A percentile compares a stretch with the other conserved stretches of the same genome.
phyloP scores from a whole-genome alignment of 2,329 filamentous ascomycete genomes.

The Penicillium sp. region DNA sequence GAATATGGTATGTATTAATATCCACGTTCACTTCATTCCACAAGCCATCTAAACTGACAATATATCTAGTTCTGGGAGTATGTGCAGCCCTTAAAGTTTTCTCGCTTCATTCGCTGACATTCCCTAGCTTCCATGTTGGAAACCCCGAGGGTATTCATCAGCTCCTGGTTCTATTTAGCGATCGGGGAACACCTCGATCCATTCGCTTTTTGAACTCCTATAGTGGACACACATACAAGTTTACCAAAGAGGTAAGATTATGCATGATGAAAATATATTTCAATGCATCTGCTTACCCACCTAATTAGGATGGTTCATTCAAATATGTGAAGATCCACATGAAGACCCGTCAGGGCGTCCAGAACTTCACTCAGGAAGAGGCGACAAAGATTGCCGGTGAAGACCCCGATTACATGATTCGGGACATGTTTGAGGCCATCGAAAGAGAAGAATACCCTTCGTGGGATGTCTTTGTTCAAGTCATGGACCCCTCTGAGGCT shows the following conservation, averaged over 20 bases:
- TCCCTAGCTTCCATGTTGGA: constrained; percentile 48
- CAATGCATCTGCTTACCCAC: too few relatives aligned
- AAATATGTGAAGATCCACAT: constrained; percentile 62
- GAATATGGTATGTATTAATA: constrained; percentile 24
- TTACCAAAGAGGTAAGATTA: constrained; percentile 50
- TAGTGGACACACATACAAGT: constrained; percentile 65
- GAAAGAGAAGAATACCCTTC: constrained; percentile 67
- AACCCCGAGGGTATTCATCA: constrained; percentile 63
- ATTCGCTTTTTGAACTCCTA: constrained; percentile 65
- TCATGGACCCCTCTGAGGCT: constrained; percentile 67
- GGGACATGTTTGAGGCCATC: constrained; percentile 72
- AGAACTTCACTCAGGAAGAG: constrained; percentile 63
- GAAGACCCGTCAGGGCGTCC: constrained; percentile 34
- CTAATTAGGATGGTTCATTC: constrained; percentile 55
- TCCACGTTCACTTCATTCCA: neutral
- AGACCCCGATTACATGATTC: constrained; percentile 76
- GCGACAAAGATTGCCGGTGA: constrained; percentile 70
- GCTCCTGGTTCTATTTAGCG: constrained; percentile 63
- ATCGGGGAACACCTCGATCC: constrained; percentile 62
- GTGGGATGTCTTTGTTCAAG: constrained; percentile 78
- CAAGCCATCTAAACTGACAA: neutral
- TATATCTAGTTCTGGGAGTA: constrained; percentile 32
- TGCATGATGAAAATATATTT: neutral
- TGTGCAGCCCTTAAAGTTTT: neutral
- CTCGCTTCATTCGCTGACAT: neutral